Base-by-base conservation (phyloP, 2,329 filamentous ascomycete genomes). In the Mycosphaerella sp. region DNA sequence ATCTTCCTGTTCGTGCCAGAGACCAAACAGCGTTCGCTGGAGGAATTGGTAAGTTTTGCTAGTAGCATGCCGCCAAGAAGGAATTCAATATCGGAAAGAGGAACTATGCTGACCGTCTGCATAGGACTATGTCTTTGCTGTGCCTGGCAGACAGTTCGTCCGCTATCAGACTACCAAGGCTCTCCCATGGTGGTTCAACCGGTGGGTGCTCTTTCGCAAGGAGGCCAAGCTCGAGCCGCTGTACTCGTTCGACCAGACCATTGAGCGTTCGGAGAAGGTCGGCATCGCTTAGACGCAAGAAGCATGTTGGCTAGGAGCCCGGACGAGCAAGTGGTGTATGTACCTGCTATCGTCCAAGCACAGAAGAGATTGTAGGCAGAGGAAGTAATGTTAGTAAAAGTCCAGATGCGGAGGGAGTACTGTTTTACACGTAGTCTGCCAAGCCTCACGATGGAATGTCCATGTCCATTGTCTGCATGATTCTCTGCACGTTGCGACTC, bases 1-100 rank as follows among this genome's bases (percentile, higher is more conserved):
- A 70, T 71, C 64, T 60, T 74, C 70, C 53, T 78, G 12, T 78
- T 77, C 59, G 63, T 79, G 39, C 75, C 70, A 0, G 76, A 79
- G 59, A 75, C 73, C 41, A 75, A 75, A 60, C 71, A 74, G 55
- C 64, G 70, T 7, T 74, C 73, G 0, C 70, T 75, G 10, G 73
- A 76, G 58, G 73, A 75, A 54, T 65, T 76, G 16, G 73, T 25
- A 25, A 25, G 21, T 25, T 25, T 25, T 25, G 21, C 21, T 25
- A 6, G 21, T 6, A 6, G 21, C 21, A 25, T 25, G 2, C 21
- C 21, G 21, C 21, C 21, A 25, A 25, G 21, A 25, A 25, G 7
- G 5, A 25, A 6, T 3, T 25, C 21, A 76, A 52, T 76, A 76
- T 57, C 21, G 5, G 21, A 5, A 25, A 4, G 21, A 25, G 21